Base-by-base conservation (phyloP, 2,329 filamentous ascomycete genomes). In the Fusarium sp. region DNA sequence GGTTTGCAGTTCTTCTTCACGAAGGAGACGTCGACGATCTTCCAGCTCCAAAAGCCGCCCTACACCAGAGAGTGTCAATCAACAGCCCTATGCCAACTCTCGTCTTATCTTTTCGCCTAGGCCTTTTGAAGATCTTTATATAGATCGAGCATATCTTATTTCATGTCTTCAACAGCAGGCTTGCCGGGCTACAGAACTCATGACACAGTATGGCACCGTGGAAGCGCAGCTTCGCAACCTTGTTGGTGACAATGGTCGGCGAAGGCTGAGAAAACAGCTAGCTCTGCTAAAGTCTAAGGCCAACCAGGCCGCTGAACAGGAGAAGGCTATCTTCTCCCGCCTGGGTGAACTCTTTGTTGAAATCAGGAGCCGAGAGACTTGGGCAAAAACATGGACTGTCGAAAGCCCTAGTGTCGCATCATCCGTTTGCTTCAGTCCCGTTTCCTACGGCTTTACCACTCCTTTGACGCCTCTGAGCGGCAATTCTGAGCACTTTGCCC, bases 281-380 rank as follows among this genome's bases (percentile, higher is more conserved):
- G 78, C 80, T 6, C 80, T 84, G 62, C 67, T 89, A 17, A 83
- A 79, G 52, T 80, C 79, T 57, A 84, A 83, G 65, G 82, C 90
- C 38, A 76, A 80, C n/a, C 81, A 85, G 48, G 84, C 82, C 0
- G 83, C 84, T 6, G 81, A 83, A 59, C 85, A 89, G 73, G 85
- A 90, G 74, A 83, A 80, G 60, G 73, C 80, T 22, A 83, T 89
- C 12, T 77, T 86, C 44, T 65, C 80, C 22, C 81, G 87, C 6
- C 80, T 90, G n/a, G 80, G 83, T 18, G 87, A 90, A 65, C 73
- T 90, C 20, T 82, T 84, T 39, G 78, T 86, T 22, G 87, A 90
- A 77, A 83, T 87, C 20, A 83, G 85, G 72, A 84, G 83, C 44
- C 82, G 83, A 7, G 83, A 85, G 58, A 79, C 83, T 6, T 83